Percentiles rank a stretch among this genome's conserved stretches.
Evolutionary conservation across 129 eudicot species (phyloP).

Genomic region (Pulicaria dysenterica): DNA sequence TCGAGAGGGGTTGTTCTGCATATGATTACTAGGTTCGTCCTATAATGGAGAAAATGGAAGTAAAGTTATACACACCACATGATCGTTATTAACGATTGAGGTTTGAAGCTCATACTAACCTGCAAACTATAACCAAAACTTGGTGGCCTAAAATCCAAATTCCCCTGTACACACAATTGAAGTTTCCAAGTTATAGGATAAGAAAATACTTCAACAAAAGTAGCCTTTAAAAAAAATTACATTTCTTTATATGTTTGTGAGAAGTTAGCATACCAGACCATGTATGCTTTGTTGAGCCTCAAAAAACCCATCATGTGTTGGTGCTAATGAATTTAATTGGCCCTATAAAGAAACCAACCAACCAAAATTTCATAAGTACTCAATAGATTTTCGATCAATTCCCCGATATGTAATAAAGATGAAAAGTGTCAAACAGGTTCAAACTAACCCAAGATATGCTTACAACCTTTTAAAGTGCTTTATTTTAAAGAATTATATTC

Average conservation of each 20-base stretch:
- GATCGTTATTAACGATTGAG: too few species aligned
- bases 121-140: conserved; percentile 60
- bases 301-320: conserved; percentile 45
- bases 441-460: background rate
- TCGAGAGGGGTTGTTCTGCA: conserved; percentile 53
- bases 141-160: conserved; percentile 67
- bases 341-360: conserved; percentile 25
- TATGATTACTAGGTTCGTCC: conserved; percentile 66
- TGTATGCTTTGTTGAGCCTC: conserved; percentile 44
- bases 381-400: conserved; percentile 11
- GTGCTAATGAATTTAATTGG: conserved; percentile 43
- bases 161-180: conserved; percentile 42
- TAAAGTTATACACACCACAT: background rate
- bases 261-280: conserved; percentile 40
- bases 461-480: conserved; percentile 6
- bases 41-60: conserved; percentile 24
- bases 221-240: background rate
- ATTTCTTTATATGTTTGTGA: background rate
- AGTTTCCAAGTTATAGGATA: background rate
- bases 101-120: conserved; percentile 57
- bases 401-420: background rate
- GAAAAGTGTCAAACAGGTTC: background rate
- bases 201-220: background rate
- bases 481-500: background rate
- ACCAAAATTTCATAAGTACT: background rate